A percentile compares a stretch with the other conserved stretches of the same genome.
phyloP scores from a whole-genome alignment of 2,329 filamentous ascomycete genomes.

The Phialophora tarda region DNA sequence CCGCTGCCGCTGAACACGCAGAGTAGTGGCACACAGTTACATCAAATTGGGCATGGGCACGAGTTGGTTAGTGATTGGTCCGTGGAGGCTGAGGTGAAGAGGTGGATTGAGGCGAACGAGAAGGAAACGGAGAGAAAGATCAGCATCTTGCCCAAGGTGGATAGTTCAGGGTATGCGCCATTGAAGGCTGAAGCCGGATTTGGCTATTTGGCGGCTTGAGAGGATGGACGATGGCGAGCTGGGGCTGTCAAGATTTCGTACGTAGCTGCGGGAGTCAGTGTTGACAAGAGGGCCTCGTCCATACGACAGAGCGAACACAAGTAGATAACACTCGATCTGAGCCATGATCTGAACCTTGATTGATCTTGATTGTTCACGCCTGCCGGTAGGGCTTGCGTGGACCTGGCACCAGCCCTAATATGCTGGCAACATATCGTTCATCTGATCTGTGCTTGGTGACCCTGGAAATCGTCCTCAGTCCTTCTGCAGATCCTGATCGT shows the following conservation, averaged over 20 bases:
- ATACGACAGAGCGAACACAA: neutral
- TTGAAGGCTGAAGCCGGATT: conserved; percentile 35
- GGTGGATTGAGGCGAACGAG: conserved; percentile 34
- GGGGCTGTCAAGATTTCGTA: neutral
- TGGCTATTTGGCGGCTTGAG: conserved; percentile 30
- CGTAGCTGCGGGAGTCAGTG: conserved; percentile 1
- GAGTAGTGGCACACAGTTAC: conserved; percentile 34
- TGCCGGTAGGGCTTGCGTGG: conserved; percentile 7
- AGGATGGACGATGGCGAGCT: neutral
- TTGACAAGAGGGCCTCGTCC: neutral
- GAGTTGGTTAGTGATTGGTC: conserved; percentile 37
- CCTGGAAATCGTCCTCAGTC: conserved; percentile 22
- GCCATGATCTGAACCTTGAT: conserved; percentile 4
- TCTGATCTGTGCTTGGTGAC: conserved; percentile 28
- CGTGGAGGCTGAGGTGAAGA: conserved; percentile 38
- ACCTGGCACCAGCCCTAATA: conserved; percentile 8
- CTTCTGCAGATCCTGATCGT: conserved; percentile 13
- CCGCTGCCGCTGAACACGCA: conserved; percentile 35
- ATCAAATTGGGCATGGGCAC: conserved; percentile 34
- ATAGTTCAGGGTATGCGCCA: conserved; percentile 47
- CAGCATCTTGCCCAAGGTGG: conserved; percentile 39
- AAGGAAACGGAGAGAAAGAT: conserved; percentile 38
- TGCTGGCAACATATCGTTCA: conserved; percentile 28
- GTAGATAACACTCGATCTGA: neutral
- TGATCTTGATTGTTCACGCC: conserved; percentile 18